These are phyloP conservation scores for Neolentinus lepideus DNA, from an alignment of 1,284 basidiomycete species.

Conservation along the genomic window DNA sequence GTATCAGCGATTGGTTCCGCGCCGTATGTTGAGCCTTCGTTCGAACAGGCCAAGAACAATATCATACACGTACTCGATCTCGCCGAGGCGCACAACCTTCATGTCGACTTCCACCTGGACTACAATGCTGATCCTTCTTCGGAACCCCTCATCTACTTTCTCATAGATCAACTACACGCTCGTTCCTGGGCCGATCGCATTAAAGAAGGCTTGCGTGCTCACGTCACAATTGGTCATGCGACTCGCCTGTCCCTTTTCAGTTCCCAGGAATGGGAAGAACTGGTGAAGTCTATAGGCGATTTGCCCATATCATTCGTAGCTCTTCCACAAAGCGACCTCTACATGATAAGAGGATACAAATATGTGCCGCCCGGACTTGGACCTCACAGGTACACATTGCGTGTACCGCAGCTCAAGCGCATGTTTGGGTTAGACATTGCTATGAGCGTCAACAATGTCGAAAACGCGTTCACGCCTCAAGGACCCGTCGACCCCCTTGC, in stretches of 20 bases:
- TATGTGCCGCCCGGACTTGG: conserved; percentile 1
- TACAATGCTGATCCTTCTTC: conserved; percentile 47
- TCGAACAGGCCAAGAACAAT: conserved; percentile 40
- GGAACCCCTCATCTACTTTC: conserved; percentile 48
- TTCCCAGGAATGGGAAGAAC: conserved; percentile 33
- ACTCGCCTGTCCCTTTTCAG: conserved; percentile 50
- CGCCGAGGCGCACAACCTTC: conserved; percentile 29
- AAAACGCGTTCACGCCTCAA: conserved; percentile 63
- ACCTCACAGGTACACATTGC: conserved; percentile 42
- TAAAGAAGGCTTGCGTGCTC: conserved; percentile 11
- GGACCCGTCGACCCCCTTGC: conserved; percentile 53
- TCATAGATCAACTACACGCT: conserved; percentile 32
- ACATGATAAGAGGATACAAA: conserved; percentile 50
- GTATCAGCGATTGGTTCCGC: conserved; percentile 53
- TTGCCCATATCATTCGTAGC: conserved; percentile 48
- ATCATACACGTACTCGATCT: conserved; percentile 45
- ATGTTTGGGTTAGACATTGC: conserved; percentile 41
- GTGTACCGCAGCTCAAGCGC: conserved; percentile 37
- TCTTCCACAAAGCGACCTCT: conserved; percentile 57
- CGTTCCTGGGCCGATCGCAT: conserved; percentile 8
- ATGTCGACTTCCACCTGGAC: conserved; percentile 61
- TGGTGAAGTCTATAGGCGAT: conserved; percentile 21
- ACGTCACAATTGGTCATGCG: conserved; percentile 53
- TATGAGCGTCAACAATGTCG: conserved; percentile 57
- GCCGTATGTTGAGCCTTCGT: conserved; percentile 51